A percentile compares a stretch with the other conserved stretches of the same genome.
Evolutionary conservation across 345 rosid genomes (phyloP).

Genomic region (Jatropha curcas): DNA sequence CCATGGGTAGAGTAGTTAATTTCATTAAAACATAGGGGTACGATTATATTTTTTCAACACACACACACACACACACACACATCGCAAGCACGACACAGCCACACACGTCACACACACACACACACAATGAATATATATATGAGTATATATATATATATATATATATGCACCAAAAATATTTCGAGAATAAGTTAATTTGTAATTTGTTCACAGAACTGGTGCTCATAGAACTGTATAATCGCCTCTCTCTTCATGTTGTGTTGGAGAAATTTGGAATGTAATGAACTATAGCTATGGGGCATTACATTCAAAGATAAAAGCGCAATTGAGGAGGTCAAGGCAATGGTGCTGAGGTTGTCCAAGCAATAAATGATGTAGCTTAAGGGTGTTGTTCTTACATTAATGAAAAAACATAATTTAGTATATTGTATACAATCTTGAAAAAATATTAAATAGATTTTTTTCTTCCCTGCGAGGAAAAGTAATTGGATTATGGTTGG

Average conservation of each 20-base stretch:
- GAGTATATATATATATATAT: too few relatives aligned
- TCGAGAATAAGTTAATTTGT: too few relatives aligned
- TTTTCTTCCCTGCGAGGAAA: not conserved
- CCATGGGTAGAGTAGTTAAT: too few relatives aligned
- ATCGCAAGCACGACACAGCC: too few relatives aligned
- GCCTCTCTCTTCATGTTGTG: constrained; percentile 30
- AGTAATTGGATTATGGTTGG: constrained; percentile 18
- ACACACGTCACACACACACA: too few relatives aligned
- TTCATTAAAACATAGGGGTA: too few relatives aligned
- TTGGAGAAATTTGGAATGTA: constrained; percentile 40
- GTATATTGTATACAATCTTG: too few relatives aligned
- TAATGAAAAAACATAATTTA: too few relatives aligned
- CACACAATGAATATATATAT: too few relatives aligned
- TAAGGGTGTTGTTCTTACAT: not conserved
- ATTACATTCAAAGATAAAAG: constrained; percentile 22
- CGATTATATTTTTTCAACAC: too few relatives aligned
- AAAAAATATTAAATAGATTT: not conserved
- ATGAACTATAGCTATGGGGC: constrained; percentile 41
- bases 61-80: too few relatives aligned
- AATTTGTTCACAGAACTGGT: constrained; percentile 19
- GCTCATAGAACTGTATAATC: constrained; percentile 18
- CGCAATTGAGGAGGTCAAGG: constrained; percentile 21
- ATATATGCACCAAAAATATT: too few relatives aligned
- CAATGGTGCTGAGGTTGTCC: constrained; percentile 34
- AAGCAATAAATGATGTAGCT: constrained; percentile 31